Percentiles rank a stretch among this genome's conserved stretches.
Evolutionary conservation across 2,329 filamentous ascomycete species (phyloP).

Genomic region (Colletotrichum sp.): DNA sequence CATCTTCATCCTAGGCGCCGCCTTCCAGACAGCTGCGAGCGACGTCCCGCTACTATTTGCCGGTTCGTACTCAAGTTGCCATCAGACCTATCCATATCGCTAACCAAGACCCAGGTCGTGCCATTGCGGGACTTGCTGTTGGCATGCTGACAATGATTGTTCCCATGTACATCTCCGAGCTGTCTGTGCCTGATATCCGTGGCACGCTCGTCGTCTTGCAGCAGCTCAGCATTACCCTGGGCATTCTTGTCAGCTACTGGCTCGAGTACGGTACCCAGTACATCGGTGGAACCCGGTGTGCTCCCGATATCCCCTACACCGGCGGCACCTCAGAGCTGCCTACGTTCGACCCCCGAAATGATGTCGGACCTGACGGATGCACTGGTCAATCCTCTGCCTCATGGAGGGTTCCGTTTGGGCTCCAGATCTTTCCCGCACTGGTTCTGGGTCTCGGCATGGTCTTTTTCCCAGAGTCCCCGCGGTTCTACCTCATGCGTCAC

Average conservation of each 20-base stretch:
- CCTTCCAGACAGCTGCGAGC: constrained; percentile 46
- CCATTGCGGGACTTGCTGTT: constrained; percentile 48
- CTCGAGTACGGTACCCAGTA: constrained; percentile 45
- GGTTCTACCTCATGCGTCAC: constrained; percentile 35
- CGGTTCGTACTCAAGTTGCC: not conserved
- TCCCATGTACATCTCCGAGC: constrained; percentile 52
- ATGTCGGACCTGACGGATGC: constrained; percentile 40
- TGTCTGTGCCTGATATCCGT: constrained; percentile 52
- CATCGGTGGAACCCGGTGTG: constrained; percentile 49
- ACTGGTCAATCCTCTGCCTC: constrained; percentile 46
- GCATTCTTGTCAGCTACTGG: constrained; percentile 48
- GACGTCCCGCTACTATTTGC: constrained; percentile 42
- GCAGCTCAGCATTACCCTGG: constrained; percentile 45
- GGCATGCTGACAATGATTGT: constrained; percentile 44
- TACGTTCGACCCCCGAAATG: constrained; percentile 46
- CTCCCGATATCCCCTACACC: constrained; percentile 49
- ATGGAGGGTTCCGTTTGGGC: constrained; percentile 52
- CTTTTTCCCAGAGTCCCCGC: constrained; percentile 49
- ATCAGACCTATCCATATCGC: not conserved
- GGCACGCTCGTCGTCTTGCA: constrained; percentile 52
- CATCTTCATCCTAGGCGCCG: constrained; percentile 45
- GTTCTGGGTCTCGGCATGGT: constrained; percentile 60
- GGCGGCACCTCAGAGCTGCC: constrained; percentile 41
- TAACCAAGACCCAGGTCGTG: constrained; percentile 34
- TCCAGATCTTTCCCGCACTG: constrained; percentile 56